Base-by-base conservation (phyloP, 2,329 filamentous ascomycete species). In the Monilinia aucupariae region DNA sequence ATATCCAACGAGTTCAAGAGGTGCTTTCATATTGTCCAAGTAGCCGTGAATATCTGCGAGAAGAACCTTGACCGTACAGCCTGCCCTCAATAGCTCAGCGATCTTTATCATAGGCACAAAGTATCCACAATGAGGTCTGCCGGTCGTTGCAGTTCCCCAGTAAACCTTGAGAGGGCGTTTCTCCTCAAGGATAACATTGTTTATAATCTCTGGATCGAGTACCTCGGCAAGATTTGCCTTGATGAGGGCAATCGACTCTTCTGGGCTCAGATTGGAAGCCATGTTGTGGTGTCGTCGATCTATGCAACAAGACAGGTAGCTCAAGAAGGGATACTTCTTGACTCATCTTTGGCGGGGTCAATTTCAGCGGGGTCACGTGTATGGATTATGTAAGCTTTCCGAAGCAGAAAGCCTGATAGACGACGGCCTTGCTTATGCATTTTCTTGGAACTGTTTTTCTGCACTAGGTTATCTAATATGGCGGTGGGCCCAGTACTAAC, bases 81-180 rank as follows among this genome's bases (percentile, higher is more conserved):
- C 92, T 37, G 93, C 92, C 43, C 85, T 83, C 41, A 97, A 85
- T 72, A 96, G 86, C 75, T 97, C 88, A 47, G 91, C 92, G 66
- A 97, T 89, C 77, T 97, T 97, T 73, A 96, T 85, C 70, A 89
- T 88, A 7, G 92, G 88, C 7, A 72, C 71, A 34, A 96, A 90
- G 81, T 96, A 96, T 69, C 91, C 92, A 74, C 86, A 90, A 76
- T 97, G 92, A 61, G 92, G 92, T 65, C 87, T 83, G n/a, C 91
- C 91, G 13, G 71, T 73, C 5, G 71, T 70, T 34, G 71, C 71
- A 0, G 91, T 96, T 20, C 91, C 84, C 91, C 90, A 96, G 85
- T 96, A 96, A 75, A 96, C 85, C 74, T 86, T 88, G 59, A 90
- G 82, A 61, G 86, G 84, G 53, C 87, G 82, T 61, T 90, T 86